These are phyloP conservation scores for Coleophoma crateriformis DNA, from an alignment of 2,329 filamentous ascomycete genomes.

Conservation along the genomic window DNA sequence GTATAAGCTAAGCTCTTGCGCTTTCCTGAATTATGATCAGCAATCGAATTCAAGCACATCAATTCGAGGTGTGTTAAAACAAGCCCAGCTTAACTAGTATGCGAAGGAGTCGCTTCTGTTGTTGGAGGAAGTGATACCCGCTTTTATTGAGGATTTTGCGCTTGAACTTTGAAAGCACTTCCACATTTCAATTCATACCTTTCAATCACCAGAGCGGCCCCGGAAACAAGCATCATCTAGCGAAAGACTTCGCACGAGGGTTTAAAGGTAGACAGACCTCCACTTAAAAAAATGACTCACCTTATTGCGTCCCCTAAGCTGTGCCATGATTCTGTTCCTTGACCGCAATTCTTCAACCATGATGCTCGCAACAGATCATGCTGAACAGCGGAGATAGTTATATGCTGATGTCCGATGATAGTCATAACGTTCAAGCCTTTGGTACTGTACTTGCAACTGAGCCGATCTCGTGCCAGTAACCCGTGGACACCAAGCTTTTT, in stretches of 20 bases:
- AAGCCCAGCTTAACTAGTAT: not conserved
- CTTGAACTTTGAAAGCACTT: too few relatives aligned
- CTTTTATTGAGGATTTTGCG: too few relatives aligned
- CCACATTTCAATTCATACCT: too few relatives aligned
- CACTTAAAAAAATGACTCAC: not conserved
- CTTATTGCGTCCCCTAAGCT: constrained; percentile 2
- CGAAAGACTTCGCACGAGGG: too few relatives aligned
- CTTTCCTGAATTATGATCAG: not conserved
- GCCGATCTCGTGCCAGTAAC: not conserved
- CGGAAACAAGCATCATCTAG: too few relatives aligned
- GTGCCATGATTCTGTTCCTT: constrained; percentile 1
- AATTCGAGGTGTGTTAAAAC: too few relatives aligned
- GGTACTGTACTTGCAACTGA: not conserved
- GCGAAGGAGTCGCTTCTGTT: not conserved
- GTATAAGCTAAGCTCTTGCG: constrained; percentile 1
- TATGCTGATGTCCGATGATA: not conserved
- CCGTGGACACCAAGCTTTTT: not conserved
- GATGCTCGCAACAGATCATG: not conserved
- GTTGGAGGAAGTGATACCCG: too few relatives aligned
- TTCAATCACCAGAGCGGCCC: too few relatives aligned
- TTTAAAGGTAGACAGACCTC: too few relatives aligned
- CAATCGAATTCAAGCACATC: too few relatives aligned
- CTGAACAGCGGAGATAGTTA: not conserved
- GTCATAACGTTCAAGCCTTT: not conserved
- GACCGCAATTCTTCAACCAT: not conserved